A percentile compares a stretch with the other conserved stretches of the same genome.
These are phyloP conservation scores for Xylariales sp. DNA, from an alignment of 2,329 filamentous ascomycete genomes.

Conservation along the genomic window DNA sequence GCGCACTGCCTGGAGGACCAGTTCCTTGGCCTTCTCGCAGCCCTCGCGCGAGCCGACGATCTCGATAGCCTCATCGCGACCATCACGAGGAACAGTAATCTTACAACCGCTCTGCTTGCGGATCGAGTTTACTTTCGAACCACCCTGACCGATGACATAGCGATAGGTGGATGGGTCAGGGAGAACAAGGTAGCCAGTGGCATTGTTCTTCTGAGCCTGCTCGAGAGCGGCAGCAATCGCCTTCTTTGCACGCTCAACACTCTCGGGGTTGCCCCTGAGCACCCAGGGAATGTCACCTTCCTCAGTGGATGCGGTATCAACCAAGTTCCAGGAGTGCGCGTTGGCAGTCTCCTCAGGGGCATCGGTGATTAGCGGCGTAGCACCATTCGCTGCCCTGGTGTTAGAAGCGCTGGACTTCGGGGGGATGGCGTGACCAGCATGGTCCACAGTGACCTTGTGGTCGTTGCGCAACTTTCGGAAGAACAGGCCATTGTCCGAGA, in stretches of 20 bases:
- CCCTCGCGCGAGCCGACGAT: conserved; percentile 76
- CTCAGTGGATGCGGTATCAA: conserved; percentile 58
- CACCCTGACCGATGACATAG: conserved; percentile 83
- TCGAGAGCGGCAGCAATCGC: conserved; percentile 69
- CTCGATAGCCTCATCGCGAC: conserved; percentile 77
- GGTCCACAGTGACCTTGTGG: conserved; percentile 85
- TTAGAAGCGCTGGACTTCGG: conserved; percentile 56
- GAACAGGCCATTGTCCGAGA: conserved; percentile 87
- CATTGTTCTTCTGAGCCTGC: conserved; percentile 63
- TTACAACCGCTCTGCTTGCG: conserved; percentile 88
- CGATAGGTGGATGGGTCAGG: conserved; percentile 87
- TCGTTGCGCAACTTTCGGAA: conserved; percentile 88
- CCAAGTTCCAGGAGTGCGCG: conserved; percentile 77
- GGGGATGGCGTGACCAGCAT: conserved; percentile 75
- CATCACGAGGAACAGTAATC: conserved; percentile 84
- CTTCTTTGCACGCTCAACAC: conserved; percentile 75
- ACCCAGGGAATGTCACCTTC: conserved; percentile 84
- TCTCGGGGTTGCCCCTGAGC: conserved; percentile 73
- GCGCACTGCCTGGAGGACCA: conserved; percentile 80
- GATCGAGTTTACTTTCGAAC: conserved; percentile 88
- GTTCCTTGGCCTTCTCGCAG: conserved; percentile 79
- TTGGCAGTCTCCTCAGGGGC: conserved; percentile 62
- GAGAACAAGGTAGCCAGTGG: conserved; percentile 82
- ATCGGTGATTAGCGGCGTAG: conserved; percentile 90
- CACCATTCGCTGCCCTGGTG: conserved; percentile 52